Base-by-base conservation (phyloP, 208 protist species). In the Trypanosoma boissoni region DNA sequence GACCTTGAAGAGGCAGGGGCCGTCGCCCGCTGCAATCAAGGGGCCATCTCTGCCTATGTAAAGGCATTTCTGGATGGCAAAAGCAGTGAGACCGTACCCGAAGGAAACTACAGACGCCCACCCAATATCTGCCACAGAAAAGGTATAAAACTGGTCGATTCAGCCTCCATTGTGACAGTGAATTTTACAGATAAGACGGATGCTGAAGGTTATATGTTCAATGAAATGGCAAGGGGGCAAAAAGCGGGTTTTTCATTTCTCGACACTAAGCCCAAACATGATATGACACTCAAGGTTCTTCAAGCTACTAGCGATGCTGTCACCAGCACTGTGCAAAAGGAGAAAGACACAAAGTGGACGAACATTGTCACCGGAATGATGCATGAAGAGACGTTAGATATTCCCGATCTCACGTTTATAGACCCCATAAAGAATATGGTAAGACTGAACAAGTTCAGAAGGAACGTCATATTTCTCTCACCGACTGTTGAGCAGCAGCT, bases 1-100 rank as follows among this genome's bases (percentile, higher is more conserved):
- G n/a, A 4, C 0, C 36, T 51, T n/a, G 51, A 0, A 12, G 9
- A 7, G 28, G 37, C 57, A 1, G 56, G 56, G 8, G 62, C 53
- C 21, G 32, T 49, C 2, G 53, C 52, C 53, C 2, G 34, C 6
- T 68, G 62, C 45, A 68, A 68, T 43, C 53, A 68, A 26, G 62
- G 62, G 16, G 62, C 52, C 3, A 43, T 18, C 3, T 51, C 37
- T 1, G 43, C 54, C 9, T 68, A 50, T 53, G 60, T 68, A 16
- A 68, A 53, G 12, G 4, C 4, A 5, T 27, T 67, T 51, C 27
- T 31, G 6, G 26, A 53, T 2, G 29, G 20, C 16, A 34, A 53
- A 18, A 4, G 18, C 0, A n/a, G 16, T 9, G 23, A 41, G 2
- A 3, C 12, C 1, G n/a, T 58, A 3, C n/a, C 0, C 3, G 29